phyloP scores from a whole-genome alignment of 2,329 filamentous ascomycete genomes.

The Hymenoscyphus occultus region DNA sequence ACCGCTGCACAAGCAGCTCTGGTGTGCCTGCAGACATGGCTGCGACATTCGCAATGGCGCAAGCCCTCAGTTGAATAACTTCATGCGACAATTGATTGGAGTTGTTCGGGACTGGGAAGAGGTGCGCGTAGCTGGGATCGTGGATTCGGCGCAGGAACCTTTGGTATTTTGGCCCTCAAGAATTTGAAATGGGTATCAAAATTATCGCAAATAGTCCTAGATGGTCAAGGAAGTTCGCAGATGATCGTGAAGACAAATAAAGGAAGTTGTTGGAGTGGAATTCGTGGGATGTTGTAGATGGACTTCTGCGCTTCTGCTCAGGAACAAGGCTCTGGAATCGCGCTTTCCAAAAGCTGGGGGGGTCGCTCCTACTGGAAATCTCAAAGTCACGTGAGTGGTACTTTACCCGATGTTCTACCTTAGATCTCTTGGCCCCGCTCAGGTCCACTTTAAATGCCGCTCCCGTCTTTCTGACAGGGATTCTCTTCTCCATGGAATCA shows the following conservation, averaged over 20 bases:
- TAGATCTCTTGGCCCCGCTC: too few species aligned
- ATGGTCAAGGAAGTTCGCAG: neutral
- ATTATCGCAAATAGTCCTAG: neutral
- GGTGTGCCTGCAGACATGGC: slow-evolving; percentile 59
- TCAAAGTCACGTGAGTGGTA: neutral
- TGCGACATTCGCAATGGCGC: slow-evolving; percentile 44
- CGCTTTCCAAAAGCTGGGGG: neutral
- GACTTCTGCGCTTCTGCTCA: neutral
- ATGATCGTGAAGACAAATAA: neutral
- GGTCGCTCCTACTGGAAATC: neutral
- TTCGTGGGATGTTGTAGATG: neutral
- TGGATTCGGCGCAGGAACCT: neutral
- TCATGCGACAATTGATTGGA: slow-evolving; percentile 26
- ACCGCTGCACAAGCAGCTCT: slow-evolving; percentile 57
- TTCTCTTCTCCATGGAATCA: too few species aligned
- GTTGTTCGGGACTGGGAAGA: neutral
- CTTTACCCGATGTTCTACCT: neutral
- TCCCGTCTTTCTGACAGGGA: too few species aligned
- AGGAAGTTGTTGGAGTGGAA: neutral
- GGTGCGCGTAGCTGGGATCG: neutral
- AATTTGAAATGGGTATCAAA: neutral
- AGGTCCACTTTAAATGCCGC: too few species aligned
- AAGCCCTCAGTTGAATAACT: slow-evolving; percentile 28
- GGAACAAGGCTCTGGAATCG: neutral
- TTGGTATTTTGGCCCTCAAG: neutral